Percentiles rank a stretch among this genome's conserved stretches.
Evolutionary conservation across 257 asterid species (phyloP).

Genomic region (Vinca minor): DNA sequence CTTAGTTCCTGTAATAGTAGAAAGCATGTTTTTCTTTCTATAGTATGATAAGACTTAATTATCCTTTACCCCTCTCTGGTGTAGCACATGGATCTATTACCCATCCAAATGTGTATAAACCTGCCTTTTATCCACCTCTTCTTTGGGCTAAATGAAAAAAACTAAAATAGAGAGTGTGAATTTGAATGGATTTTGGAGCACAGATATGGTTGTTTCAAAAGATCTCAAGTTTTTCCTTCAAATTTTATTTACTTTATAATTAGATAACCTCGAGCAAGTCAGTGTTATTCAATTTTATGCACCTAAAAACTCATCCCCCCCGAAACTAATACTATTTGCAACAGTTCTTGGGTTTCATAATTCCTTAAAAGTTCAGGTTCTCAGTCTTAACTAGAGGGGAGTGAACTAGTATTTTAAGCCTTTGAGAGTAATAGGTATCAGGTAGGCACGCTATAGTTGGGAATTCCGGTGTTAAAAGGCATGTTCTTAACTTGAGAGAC

Average conservation of each 20-base stretch:
- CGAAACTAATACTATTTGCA: neutral
- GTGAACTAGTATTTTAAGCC: no score
- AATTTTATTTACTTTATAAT: neutral
- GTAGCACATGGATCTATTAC: neutral
- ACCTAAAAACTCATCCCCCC: neutral
- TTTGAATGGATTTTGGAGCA: neutral
- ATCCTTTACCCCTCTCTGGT: neutral
- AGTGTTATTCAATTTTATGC: neutral
- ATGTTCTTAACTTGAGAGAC: neutral
- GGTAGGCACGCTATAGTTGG: neutral
- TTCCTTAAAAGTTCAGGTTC: neutral
- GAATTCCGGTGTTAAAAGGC: no score
- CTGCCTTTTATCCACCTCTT: neutral
- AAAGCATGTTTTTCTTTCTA: neutral
- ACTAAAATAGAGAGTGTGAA: neutral
- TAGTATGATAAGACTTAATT: no score
- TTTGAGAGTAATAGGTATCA: no score
- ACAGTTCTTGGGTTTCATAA: neutral
- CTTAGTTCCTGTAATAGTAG: neutral
- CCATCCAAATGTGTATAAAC: neutral
- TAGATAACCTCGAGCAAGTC: neutral
- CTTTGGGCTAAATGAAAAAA: neutral
- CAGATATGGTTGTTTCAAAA: neutral
- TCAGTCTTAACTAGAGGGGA: neutral
- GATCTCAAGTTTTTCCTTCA: neutral